phyloP scores from a whole-genome alignment of 345 rosid species.

The Triadica sebifera region DNA sequence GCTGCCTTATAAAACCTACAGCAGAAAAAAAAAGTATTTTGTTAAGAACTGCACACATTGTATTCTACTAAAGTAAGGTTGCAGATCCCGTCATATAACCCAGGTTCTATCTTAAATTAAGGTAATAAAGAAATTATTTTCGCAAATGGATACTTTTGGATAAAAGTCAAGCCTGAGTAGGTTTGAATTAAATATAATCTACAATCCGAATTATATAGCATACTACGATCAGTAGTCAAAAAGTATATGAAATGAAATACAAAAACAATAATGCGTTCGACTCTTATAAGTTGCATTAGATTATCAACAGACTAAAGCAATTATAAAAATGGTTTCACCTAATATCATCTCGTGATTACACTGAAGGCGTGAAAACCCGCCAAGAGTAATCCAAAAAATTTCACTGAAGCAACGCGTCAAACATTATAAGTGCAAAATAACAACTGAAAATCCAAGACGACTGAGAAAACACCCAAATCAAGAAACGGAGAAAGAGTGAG shows the following conservation, averaged over 20 bases:
- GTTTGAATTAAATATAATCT: not conserved
- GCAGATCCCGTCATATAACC: not conserved
- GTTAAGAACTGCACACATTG: constrained; percentile 6
- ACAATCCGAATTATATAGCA: not conserved
- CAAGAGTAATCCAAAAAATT: not conserved
- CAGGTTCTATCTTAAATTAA: not conserved
- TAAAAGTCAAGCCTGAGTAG: not conserved
- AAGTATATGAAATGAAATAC: not conserved
- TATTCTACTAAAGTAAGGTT: not conserved
- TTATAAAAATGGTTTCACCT: not conserved
- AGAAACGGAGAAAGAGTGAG: constrained; percentile 17
- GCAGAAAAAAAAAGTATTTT: constrained; percentile 4
- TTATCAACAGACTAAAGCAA: not conserved
- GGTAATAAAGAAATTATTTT: not conserved
- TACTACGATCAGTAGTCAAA: not conserved
- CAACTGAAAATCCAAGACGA: not conserved
- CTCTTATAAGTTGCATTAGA: not conserved
- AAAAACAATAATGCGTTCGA: not conserved
- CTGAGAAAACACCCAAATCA: constrained; percentile 19
- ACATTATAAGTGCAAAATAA: not conserved
- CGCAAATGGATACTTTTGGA: not conserved
- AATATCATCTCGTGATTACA: not conserved
- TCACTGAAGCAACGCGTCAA: not conserved
- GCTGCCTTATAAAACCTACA: constrained; percentile 81
- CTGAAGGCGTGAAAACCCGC: not conserved